These are phyloP conservation scores for Calycina herbarum DNA, from an alignment of 2,329 filamentous ascomycete genomes.

Conservation along the genomic window DNA sequence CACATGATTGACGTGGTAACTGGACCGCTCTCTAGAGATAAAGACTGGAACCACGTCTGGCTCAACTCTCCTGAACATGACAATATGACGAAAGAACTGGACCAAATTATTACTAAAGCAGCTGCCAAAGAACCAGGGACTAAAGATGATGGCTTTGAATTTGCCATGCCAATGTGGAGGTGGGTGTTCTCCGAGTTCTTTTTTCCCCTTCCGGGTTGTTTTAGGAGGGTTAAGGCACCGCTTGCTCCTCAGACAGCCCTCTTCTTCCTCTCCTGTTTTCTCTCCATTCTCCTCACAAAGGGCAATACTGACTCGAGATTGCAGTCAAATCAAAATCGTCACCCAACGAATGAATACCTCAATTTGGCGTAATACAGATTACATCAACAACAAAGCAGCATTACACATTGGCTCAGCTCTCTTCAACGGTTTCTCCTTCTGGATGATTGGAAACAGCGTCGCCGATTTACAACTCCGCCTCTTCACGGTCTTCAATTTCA, in stretches of 20 bases:
- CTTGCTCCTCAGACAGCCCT: too few relatives aligned
- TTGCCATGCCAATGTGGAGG: conserved; percentile 49
- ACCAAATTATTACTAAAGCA: conserved; percentile 53
- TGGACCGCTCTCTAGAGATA: conserved; percentile 51
- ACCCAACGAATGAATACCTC: conserved; percentile 42
- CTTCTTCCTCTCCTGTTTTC: too few relatives aligned
- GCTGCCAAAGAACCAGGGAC: conserved; percentile 38
- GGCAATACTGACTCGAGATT: too few relatives aligned
- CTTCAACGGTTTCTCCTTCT: conserved; percentile 63
- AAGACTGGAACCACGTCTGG: conserved; percentile 71
- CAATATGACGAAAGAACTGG: conserved; percentile 57
- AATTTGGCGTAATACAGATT: conserved; percentile 64
- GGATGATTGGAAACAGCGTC: conserved; percentile 55
- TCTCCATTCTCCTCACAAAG: too few relatives aligned
- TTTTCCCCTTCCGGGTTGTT: too few relatives aligned
- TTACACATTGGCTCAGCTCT: conserved; percentile 56
- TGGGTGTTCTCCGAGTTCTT: too few relatives aligned
- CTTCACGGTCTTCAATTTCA: conserved; percentile 63
- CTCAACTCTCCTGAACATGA: conserved; percentile 57
- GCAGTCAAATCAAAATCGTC: conserved; percentile 41
- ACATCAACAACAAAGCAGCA: conserved; percentile 48
- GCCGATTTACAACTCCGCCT: conserved; percentile 54
- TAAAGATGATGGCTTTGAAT: conserved; percentile 47
- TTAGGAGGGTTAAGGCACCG: too few relatives aligned
- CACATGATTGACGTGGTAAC: conserved; percentile 48